These are phyloP conservation scores for Neonectria magnoliae DNA, from an alignment of 2,329 filamentous ascomycete genomes.

Conservation along the genomic window DNA sequence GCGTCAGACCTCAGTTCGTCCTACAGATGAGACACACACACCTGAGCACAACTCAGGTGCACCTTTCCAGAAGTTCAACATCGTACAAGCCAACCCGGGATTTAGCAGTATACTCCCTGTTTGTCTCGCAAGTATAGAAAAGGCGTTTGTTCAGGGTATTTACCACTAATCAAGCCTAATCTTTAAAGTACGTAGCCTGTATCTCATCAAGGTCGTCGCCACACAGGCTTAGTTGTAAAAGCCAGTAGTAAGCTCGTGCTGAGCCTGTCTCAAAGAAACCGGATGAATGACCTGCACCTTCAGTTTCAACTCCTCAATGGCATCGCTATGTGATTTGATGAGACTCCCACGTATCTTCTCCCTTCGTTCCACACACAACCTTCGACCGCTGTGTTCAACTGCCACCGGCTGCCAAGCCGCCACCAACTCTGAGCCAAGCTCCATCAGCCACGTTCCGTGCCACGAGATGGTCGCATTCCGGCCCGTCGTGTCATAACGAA, in stretches of 20 bases:
- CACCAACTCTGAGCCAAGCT: constrained; percentile 6
- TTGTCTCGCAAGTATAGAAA: background rate
- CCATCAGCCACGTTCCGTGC: background rate
- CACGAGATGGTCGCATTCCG: background rate
- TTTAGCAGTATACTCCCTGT: background rate
- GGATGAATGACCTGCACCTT: background rate
- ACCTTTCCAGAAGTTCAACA: background rate
- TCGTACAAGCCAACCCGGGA: background rate
- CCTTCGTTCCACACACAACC: background rate
- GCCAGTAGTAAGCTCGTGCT: background rate
- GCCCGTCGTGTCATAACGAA: background rate
- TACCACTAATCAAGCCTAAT: too few species aligned
- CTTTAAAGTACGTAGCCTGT: too few species aligned
- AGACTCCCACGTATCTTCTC: background rate
- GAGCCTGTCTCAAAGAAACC: background rate
- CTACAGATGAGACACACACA: background rate
- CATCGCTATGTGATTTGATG: background rate
- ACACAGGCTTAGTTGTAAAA: background rate
- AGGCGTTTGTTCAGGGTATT: background rate
- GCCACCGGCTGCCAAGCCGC: background rate
- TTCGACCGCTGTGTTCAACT: background rate
- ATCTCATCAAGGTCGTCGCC: too few species aligned
- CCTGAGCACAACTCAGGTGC: background rate
- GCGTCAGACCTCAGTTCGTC: background rate
- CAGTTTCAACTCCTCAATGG: constrained; percentile 10